Percentiles rank a stretch among this genome's conserved stretches.
phyloP scores from a whole-genome alignment of 257 asterid genomes.

The Plantago ovata region DNA sequence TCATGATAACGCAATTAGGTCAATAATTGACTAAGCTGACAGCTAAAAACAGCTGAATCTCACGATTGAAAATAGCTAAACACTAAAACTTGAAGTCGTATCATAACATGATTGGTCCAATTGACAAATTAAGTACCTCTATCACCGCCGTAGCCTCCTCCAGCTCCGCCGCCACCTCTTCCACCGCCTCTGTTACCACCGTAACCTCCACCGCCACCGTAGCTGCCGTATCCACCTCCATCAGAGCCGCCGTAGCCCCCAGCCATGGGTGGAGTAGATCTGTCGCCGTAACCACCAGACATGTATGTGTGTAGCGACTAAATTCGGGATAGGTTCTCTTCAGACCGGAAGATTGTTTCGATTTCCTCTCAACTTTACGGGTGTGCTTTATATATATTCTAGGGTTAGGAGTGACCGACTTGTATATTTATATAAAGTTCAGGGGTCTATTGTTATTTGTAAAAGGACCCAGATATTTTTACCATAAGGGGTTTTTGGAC shows the following conservation, averaged over 20 bases:
- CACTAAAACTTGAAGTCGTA: neutral
- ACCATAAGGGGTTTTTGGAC: neutral
- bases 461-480: neutral
- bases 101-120: neutral
- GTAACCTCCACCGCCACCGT: constrained; percentile 24
- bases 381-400: neutral
- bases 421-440: neutral
- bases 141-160: constrained; percentile 44
- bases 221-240: constrained; percentile 31
- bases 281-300: constrained; percentile 53
- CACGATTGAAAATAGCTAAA: neutral
- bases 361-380: neutral
- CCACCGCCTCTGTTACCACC: constrained; percentile 26
- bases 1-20: constrained; percentile 17
- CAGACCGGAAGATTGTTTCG: neutral
- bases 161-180: constrained; percentile 33
- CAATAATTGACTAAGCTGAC: neutral
- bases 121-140: constrained; percentile 38
- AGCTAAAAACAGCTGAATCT: neutral
- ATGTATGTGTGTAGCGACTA: neutral
- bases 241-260: constrained; percentile 51
- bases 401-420: constrained; percentile 12
- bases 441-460: constrained; percentile 1
- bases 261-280: constrained; percentile 62
- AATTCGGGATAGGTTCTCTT: neutral